Percentiles rank a stretch among this genome's conserved stretches.
Evolutionary conservation across 225 moss, liverwort and hornwort species (phyloP).

Genomic region (Sphagnum tenellum): DNA sequence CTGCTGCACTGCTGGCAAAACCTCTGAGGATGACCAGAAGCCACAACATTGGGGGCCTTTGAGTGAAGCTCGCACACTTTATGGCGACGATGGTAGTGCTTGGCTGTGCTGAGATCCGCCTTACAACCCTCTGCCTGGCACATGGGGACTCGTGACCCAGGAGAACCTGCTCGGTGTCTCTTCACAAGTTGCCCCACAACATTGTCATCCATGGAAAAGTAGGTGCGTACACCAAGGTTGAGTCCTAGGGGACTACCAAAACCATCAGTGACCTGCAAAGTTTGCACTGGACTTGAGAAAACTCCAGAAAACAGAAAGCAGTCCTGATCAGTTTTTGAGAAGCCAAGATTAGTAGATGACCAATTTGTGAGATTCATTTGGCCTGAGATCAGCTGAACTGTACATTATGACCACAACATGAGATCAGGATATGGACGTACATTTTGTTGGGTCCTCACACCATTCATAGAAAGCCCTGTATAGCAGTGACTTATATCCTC

Average conservation of each 20-base stretch:
- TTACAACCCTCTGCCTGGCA: constrained; percentile 96
- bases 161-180: constrained; percentile 77
- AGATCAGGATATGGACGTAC: too few species aligned
- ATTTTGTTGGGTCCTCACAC: too few species aligned
- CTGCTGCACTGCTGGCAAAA: constrained; percentile 99
- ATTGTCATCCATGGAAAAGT: constrained; percentile 84
- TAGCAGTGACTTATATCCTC: constrained; percentile 25
- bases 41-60: constrained; percentile 69
- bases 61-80: constrained; percentile 96
- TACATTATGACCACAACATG: too few species aligned
- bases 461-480: too few species aligned
- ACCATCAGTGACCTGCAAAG: constrained; percentile 46
- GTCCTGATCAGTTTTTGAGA: too few species aligned
- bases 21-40: constrained; percentile 68
- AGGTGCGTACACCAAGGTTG: constrained; percentile 92
- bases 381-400: too few species aligned
- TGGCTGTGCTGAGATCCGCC: constrained; percentile 79
- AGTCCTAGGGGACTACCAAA: constrained; percentile 68
- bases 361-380: too few species aligned
- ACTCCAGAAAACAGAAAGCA: too few species aligned
- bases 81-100: constrained; percentile 91
- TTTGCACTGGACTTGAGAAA: too few species aligned
- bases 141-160: constrained; percentile 73
- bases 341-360: too few species aligned
- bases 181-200: constrained; percentile 71